Conservation (phyloP, 1,139 yeast species). For the Geotrichum aggregatum region DNA sequence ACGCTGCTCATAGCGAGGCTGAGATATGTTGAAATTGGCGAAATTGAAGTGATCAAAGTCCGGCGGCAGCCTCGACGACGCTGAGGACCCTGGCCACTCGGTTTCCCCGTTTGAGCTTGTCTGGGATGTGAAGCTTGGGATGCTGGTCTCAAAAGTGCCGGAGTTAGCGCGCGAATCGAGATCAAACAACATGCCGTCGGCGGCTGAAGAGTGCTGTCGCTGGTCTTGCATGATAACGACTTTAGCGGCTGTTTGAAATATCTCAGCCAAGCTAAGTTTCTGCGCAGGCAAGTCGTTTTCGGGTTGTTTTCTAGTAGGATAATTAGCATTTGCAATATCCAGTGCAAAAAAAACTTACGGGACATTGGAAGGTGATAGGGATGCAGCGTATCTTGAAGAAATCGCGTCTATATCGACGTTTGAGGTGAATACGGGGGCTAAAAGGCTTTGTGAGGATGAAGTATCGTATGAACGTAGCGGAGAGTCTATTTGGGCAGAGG, state of each 20-base stretch:
- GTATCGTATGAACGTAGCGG: too few relatives aligned
- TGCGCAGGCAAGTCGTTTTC: not conserved
- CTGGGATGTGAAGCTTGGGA: conserved; percentile 12
- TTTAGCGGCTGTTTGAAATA: conserved; percentile 24
- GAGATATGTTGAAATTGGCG: conserved; percentile 1
- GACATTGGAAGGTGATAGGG: not conserved
- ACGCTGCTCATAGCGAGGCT: conserved; percentile 26
- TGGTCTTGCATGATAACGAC: not conserved
- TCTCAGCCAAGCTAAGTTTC: conserved; percentile 22
- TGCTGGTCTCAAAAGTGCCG: conserved; percentile 11
- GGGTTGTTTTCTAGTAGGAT: not conserved
- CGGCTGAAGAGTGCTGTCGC: not conserved
- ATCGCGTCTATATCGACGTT: conserved; percentile 11
- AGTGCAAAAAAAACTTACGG: not conserved
- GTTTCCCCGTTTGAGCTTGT: conserved; percentile 2
- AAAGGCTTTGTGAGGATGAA: not conserved
- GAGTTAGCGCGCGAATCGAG: conserved; percentile 14
- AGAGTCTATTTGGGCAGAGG: not conserved
- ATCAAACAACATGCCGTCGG: conserved; percentile 3
- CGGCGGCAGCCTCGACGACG: not conserved
- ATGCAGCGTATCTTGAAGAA: conserved; percentile 1
- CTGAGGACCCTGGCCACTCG: conserved; percentile 1
- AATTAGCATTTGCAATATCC: not conserved
- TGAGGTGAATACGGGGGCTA: not conserved
- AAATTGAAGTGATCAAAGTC: conserved; percentile 1